Conservation (phyloP, 495 filamentous ascomycete species). For the Xylaria nigripes region DNA sequence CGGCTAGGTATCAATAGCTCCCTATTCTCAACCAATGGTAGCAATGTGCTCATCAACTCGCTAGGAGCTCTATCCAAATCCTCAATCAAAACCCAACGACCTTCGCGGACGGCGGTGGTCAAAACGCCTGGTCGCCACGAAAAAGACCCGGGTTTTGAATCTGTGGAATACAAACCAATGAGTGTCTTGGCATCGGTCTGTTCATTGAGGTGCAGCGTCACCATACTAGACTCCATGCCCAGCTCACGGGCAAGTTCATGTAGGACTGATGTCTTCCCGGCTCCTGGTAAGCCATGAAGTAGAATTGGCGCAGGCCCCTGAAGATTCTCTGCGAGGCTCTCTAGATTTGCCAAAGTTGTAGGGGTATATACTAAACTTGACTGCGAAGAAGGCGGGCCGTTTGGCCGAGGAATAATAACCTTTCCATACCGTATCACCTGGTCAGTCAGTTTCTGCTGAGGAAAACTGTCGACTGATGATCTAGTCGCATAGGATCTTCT, state of each 20-base stretch:
- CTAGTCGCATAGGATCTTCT: constrained; percentile 19
- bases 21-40: constrained; percentile 81
- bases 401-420: constrained; percentile 59
- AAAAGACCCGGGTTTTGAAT: constrained; percentile 76
- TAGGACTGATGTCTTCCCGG: constrained; percentile 83
- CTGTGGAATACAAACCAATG: constrained; percentile 86
- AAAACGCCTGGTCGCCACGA: constrained; percentile 89
- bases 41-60: constrained; percentile 82
- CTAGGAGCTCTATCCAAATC: constrained; percentile 94
- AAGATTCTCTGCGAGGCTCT: constrained; percentile 56
- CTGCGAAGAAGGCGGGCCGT: constrained; percentile 38
- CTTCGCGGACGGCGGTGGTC: constrained; percentile 86
- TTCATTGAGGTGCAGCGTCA: constrained; percentile 91
- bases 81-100: constrained; percentile 93
- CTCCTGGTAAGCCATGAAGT: constrained; percentile 73
- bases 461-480: constrained; percentile 11
- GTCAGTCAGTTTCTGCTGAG: constrained; percentile 30
- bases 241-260: constrained; percentile 72
- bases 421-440: constrained; percentile 44
- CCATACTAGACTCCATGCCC: constrained; percentile 63
- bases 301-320: constrained; percentile 61
- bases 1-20: constrained; percentile 81
- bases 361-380: constrained; percentile 61
- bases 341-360: constrained; percentile 63
- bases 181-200: constrained; percentile 95